These are phyloP conservation scores for Arachnopeziza araneosa DNA, from an alignment of 2,329 filamentous ascomycete genomes.

Conservation along the genomic window DNA sequence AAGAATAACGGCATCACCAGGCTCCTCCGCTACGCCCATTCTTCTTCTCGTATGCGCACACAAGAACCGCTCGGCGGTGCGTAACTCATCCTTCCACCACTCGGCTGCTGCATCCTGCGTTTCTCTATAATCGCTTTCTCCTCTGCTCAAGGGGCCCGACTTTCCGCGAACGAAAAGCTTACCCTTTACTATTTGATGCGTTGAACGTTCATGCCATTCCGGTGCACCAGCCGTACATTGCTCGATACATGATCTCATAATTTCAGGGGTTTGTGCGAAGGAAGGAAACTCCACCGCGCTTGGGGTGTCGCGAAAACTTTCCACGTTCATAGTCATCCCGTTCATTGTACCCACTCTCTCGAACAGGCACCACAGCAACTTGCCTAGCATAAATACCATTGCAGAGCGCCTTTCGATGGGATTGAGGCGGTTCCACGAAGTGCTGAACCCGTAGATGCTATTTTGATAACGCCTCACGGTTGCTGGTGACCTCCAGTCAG, in stretches of 20 bases:
- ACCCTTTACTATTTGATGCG: no score
- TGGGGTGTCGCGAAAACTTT: slow-evolving; percentile 38
- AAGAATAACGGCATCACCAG: no score
- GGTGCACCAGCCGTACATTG: slow-evolving; percentile 39
- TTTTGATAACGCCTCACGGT: slow-evolving; percentile 41
- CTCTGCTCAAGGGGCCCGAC: no score
- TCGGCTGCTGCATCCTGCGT: no score
- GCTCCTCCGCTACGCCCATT: no score
- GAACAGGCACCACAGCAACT: slow-evolving; percentile 57
- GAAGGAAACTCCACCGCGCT: slow-evolving; percentile 53
- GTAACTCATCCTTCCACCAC: no score
- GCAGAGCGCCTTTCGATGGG: slow-evolving; percentile 48
- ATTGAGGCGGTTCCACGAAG: slow-evolving; percentile 50
- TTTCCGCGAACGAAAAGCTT: no score
- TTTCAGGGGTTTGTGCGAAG: slow-evolving; percentile 42
- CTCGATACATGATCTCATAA: slow-evolving; percentile 44
- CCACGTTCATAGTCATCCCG: not conserved
- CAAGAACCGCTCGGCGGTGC: no score
- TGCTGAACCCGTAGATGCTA: slow-evolving; percentile 50
- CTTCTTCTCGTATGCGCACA: no score
- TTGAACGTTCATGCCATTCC: slow-evolving; percentile 1
- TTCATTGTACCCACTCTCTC: slow-evolving; percentile 43
- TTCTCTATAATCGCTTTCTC: no score
- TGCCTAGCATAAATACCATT: slow-evolving; percentile 58
- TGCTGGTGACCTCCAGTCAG: not conserved